phyloP scores from a whole-genome alignment of 345 rosid species.

The Brassica nigra region DNA sequence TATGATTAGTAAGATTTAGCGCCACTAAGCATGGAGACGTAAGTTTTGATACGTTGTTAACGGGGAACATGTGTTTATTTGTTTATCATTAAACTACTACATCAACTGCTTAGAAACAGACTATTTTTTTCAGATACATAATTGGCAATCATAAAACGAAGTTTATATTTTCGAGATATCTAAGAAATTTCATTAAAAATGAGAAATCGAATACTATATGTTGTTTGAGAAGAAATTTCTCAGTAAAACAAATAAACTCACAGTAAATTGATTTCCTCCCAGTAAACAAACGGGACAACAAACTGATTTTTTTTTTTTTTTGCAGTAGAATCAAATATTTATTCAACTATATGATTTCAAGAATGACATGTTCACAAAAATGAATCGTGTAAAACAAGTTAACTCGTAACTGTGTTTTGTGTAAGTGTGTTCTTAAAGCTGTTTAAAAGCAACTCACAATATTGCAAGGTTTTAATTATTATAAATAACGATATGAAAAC shows the following conservation, averaged over 20 bases:
- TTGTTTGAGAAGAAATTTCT: neutral
- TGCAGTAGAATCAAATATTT: too few species aligned
- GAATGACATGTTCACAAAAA: too few species aligned
- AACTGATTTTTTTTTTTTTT: too few species aligned
- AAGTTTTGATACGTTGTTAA: conserved; percentile 4
- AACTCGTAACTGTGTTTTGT: too few species aligned
- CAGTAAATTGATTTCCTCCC: neutral
- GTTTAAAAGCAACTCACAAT: neutral
- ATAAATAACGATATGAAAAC: too few species aligned
- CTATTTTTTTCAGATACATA: neutral
- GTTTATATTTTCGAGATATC: neutral
- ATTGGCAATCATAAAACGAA: neutral
- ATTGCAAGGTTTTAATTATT: neutral
- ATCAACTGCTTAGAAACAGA: neutral
- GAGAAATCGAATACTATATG: neutral
- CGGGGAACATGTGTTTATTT: conserved; percentile 26
- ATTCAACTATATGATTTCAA: too few species aligned
- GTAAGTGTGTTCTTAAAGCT: too few species aligned
- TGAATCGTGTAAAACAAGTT: too few species aligned
- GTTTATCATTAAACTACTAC: conserved; percentile 4
- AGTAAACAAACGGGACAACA: neutral
- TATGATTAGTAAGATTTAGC: neutral
- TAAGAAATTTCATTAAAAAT: neutral
- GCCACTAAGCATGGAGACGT: neutral
- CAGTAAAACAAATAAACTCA: neutral